Percentiles rank a stretch among this genome's conserved stretches.
These are phyloP conservation scores for Jackrogersella minutella DNA, from an alignment of 495 filamentous ascomycete genomes.

Conservation along the genomic window DNA sequence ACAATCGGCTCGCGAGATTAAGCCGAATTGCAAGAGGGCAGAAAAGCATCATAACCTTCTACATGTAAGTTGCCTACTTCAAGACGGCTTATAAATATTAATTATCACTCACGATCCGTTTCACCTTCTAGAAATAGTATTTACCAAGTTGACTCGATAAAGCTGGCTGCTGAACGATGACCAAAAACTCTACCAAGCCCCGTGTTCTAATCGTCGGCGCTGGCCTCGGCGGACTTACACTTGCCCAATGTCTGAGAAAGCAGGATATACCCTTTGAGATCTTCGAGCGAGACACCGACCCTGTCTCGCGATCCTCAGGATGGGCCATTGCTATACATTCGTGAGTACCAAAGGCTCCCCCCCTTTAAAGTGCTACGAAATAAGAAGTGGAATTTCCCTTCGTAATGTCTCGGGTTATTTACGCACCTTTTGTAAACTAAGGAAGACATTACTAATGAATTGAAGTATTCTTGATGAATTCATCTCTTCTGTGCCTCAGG, in stretches of 20 bases:
- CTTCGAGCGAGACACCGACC: constrained; percentile 55
- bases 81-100: background rate
- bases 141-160: background rate
- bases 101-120: background rate
- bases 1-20: background rate
- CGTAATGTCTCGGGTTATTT: constrained; percentile 5
- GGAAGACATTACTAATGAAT: constrained; percentile 49
- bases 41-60: background rate
- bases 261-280: constrained; percentile 58
- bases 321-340: constrained; percentile 66
- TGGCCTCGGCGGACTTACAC: constrained; percentile 48
- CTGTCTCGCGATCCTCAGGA: constrained; percentile 53
- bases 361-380: background rate
- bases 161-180: constrained; percentile 19
- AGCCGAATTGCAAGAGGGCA: background rate
- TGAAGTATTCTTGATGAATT: constrained; percentile 28
- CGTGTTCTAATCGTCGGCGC: constrained; percentile 45
- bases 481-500: constrained; percentile 50
- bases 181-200: constrained; percentile 18
- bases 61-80: background rate
- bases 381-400: background rate
- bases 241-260: constrained; percentile 58
- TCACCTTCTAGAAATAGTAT: background rate
- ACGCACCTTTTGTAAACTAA: constrained; percentile 30
- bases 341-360: constrained; percentile 43